These are phyloP conservation scores for Fusarium verticillioides DNA, from an alignment of 2,329 filamentous ascomycete species.

Conservation along the genomic window DNA sequence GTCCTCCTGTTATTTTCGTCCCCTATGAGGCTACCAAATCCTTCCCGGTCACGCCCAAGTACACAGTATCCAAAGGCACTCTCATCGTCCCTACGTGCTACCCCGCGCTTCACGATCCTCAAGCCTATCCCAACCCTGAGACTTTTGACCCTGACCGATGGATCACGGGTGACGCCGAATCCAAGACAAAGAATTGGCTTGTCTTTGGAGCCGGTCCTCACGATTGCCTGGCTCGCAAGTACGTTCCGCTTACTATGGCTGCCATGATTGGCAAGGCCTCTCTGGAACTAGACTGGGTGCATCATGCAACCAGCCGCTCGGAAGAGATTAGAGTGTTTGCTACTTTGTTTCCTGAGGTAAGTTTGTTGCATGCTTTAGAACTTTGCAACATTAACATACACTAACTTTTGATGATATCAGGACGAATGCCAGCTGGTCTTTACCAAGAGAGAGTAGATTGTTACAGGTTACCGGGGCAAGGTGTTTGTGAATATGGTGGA, in stretches of 20 bases:
- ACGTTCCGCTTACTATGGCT: conserved; percentile 62
- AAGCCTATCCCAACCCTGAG: conserved; percentile 59
- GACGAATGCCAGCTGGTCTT: conserved; percentile 28
- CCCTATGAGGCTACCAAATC: conserved; percentile 60
- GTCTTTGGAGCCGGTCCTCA: conserved; percentile 64
- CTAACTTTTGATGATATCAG: background rate
- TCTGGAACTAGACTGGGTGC: conserved; percentile 61
- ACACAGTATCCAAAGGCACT: conserved; percentile 61
- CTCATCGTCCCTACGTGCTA: conserved; percentile 64
- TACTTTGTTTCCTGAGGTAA: conserved; percentile 60
- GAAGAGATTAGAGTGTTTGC: conserved; percentile 64
- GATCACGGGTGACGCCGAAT: conserved; percentile 62
- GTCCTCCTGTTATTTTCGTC: conserved; percentile 65
- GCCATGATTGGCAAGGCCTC: conserved; percentile 64
- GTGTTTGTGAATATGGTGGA: too few species aligned
- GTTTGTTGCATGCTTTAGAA: conserved; percentile 20
- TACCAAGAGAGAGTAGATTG: background rate
- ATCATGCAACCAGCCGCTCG: conserved; percentile 59
- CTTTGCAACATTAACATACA: too few species aligned
- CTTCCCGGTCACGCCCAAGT: conserved; percentile 59
- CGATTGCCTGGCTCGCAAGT: conserved; percentile 60
- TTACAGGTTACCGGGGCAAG: background rate
- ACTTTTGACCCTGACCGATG: conserved; percentile 63
- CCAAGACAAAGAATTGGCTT: conserved; percentile 64
- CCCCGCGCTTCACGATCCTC: conserved; percentile 61